A percentile compares a stretch with the other conserved stretches of the same genome.
Conservation (phyloP, 345 rosid genomes). For the Hibiscus tridactylites region DNA sequence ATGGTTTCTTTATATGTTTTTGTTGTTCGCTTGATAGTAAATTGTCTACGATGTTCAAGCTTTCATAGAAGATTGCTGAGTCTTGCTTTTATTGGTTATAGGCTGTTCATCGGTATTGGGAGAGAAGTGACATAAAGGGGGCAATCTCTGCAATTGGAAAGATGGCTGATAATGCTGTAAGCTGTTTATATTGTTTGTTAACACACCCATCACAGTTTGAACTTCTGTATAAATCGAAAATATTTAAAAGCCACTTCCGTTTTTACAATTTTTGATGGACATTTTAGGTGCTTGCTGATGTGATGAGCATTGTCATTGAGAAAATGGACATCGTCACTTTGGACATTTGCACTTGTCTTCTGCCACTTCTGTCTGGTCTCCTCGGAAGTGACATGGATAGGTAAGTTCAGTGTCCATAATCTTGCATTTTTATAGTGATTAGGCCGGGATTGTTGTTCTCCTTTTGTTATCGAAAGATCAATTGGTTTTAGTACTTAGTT, state of each 20-base stretch:
- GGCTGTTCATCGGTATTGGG: constrained; percentile 87
- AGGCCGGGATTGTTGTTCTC: background rate
- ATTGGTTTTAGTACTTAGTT: background rate
- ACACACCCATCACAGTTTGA: background rate
- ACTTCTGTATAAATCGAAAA: background rate
- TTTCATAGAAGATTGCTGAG: constrained; percentile 17
- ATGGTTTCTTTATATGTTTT: background rate
- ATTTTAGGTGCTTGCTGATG: constrained; percentile 82
- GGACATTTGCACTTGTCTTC: constrained; percentile 76
- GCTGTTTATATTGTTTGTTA: constrained; percentile 12
- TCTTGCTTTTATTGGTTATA: constrained; percentile 26
- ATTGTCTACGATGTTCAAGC: background rate
- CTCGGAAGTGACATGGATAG: constrained; percentile 82
- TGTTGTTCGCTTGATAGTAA: background rate
- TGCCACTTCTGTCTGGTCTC: constrained; percentile 70
- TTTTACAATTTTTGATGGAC: constrained; percentile 8
- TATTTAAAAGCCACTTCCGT: background rate
- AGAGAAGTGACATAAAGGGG: constrained; percentile 75
- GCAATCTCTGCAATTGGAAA: constrained; percentile 68
- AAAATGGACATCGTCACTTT: constrained; percentile 68
- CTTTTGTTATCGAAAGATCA: background rate
- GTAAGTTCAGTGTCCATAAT: constrained; percentile 29
- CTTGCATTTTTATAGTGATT: background rate
- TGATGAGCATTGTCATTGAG: constrained; percentile 49
- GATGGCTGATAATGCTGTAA: constrained; percentile 92